These are phyloP conservation scores for Brachypodium distachyon DNA, from an alignment of 202 grass and related monocot species.

Conservation along the genomic window DNA sequence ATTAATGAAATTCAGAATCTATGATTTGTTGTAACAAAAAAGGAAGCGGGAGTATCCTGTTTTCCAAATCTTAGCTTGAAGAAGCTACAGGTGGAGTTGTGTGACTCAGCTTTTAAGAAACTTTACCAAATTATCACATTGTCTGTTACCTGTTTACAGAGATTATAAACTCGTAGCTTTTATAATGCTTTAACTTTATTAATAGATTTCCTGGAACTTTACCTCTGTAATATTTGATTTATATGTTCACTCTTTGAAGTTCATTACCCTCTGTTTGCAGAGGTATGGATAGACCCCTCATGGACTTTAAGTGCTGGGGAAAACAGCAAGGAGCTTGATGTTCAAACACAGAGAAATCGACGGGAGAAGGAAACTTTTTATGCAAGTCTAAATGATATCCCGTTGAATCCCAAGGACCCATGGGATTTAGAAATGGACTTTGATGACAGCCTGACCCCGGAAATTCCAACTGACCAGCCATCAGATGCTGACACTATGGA, in stretches of 20 bases:
- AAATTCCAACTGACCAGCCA: constrained; percentile 77
- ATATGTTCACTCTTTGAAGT: constrained; percentile 29
- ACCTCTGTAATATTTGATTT: background rate
- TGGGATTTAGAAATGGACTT: constrained; percentile 95
- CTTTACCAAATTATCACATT: background rate
- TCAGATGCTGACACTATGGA: constrained; percentile 54
- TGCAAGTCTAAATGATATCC: constrained; percentile 46
- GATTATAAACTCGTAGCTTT: background rate
- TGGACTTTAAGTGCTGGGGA: constrained; percentile 69
- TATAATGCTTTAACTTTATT: background rate
- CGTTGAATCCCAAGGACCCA: constrained; percentile 72
- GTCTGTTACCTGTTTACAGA: background rate
- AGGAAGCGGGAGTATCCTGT: background rate
- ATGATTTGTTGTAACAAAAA: background rate
- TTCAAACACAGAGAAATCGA: constrained; percentile 73
- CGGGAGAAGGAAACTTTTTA: constrained; percentile 80
- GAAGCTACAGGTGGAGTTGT: background rate
- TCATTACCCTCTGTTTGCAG: constrained; percentile 49
- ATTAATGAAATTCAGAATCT: background rate
- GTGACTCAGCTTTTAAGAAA: background rate
- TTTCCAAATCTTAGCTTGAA: background rate
- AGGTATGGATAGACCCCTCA: constrained; percentile 44
- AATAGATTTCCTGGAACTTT: background rate
- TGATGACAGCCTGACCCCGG: constrained; percentile 81
- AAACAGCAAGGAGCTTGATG: constrained; percentile 76